Conservation (phyloP, 371 early-diverging fungal species). For the Mortierella sp. region DNA sequence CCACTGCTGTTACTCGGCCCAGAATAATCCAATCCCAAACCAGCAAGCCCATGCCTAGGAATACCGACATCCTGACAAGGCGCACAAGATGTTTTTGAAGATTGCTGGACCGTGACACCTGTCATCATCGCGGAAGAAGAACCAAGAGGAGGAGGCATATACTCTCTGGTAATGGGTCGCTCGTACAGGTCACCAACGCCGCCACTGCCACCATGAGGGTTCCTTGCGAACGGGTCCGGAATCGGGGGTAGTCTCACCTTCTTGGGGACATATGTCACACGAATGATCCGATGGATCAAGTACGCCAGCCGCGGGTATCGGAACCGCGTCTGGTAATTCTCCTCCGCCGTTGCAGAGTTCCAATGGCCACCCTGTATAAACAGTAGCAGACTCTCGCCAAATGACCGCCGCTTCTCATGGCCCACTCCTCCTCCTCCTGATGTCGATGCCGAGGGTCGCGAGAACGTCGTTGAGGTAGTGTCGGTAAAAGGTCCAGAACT, state of each 20-base stretch:
- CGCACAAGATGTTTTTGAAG: neutral
- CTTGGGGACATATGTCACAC: conserved; percentile 28
- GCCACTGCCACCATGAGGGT: neutral
- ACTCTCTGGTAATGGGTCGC: neutral
- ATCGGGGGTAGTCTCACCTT: conserved; percentile 39
- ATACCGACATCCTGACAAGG: neutral
- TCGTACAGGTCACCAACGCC: neutral
- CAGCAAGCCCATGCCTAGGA: neutral
- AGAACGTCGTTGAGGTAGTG: neutral
- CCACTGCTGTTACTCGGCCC: neutral
- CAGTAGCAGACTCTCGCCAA: neutral
- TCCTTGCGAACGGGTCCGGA: conserved; percentile 23
- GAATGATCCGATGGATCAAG: conserved; percentile 30
- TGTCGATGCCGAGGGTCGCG: neutral
- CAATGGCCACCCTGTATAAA: conserved; percentile 1
- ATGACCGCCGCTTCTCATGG: neutral
- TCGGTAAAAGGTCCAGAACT: neutral
- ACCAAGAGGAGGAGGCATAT: no score
- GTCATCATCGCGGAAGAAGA: neutral
- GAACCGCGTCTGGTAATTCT: conserved; percentile 34
- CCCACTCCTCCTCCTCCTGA: neutral
- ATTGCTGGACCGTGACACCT: neutral
- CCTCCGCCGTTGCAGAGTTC: neutral
- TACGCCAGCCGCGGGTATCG: conserved; percentile 39
- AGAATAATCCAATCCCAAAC: neutral